Base-by-base conservation (phyloP, 2,329 filamentous ascomycete species). In the Trichoderma sp. region DNA sequence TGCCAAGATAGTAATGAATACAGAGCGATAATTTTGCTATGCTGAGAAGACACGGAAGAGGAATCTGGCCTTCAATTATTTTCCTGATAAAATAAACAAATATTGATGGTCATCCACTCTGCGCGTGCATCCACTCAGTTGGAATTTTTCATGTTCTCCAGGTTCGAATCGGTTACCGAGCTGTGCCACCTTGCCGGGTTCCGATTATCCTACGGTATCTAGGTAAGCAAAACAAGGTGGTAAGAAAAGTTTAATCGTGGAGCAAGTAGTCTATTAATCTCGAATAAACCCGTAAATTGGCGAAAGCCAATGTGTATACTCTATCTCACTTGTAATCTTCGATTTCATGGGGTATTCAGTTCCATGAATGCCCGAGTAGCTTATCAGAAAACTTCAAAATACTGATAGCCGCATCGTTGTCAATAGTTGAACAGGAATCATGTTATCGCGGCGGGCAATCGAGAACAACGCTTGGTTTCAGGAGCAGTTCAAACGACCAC, bases 401-500 rank as follows among this genome's bases (percentile, higher is more conserved):
- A 41, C 38, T 16, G 38, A 41, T 41, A 18, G 6, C 16, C 16
- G 16, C 41, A 62, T 6, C 16, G 59, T 62, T 27, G 18, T 38
- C 9, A n/a, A 21, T 33, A n/a, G 7, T 18, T 41, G 11, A 41
- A 21, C 6, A 50, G 16, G 6, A 50, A 64, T 31, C 12, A 75
- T 75, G 74, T 31, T 75, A 27, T 75, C 74, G 4, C 67, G 27
- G n/a, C 66, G 74, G n/a, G 66, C 74, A 5, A 62, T 18, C 31
- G 41, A 75, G 24, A 71, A 75, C 12, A 75, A 72, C 29, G 35
- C 67, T 21, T 75, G 74, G 74, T 75, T 75, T 60, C 45, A 60
- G 16, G 38, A 75, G 35, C 59, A 64, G 29, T 75, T 75, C 74
- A 71, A 66, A 41, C 66, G 74, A 8, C 67, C 56, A 16, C 59